Evolutionary conservation across 2,329 filamentous ascomycete genomes (phyloP), one percentile per base, ranked within the genome.

Genomic region (Aspergillus fumigatus): DNA sequence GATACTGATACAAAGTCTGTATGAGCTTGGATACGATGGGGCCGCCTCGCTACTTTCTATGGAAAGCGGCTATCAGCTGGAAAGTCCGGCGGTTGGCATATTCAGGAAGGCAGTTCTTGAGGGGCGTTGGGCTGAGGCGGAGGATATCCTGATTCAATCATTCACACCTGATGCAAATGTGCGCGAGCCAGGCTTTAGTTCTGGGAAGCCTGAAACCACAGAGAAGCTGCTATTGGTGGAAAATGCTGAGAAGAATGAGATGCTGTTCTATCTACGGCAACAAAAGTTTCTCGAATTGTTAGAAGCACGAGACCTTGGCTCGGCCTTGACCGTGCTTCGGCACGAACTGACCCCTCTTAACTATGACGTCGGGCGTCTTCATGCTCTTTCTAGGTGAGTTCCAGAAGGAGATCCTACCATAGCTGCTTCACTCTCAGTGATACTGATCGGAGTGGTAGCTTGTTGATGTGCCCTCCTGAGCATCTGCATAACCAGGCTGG

Each of bases 221-320:
- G 73, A 84, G 62, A 90, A 88, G 1, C 77, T 99, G 54, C 84
- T 90, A 17, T 80, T 97, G 53, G 84, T 88, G 17, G 84, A 89
- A 47, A 87, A 85, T 25, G 88, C 90, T 6, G 88, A 96, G 66
- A 82, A 83, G 56, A 85, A 88, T 63, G 81, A 88, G 52, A 93
- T 99, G 88, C 83, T 88, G 49, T 97, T 97, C 72, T 87, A 87
- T 79, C 80, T 99, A 66, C 84, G 93, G 61, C 89, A 96, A 70
- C 94, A 99, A 71, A 97, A 97, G 73, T 99, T 93, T 67, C 79
- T 99, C 29, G 94, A 99, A 76, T 78, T 96, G 8, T 77, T 99
- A 47, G 92, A 97, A 72, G 79, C 81, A 66, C 81, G 86, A 63
- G 87, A 97, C 65, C 84, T 90, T 8, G 82, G 82, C 14, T 81